A percentile compares a stretch with the other conserved stretches of the same genome.
Conservation (phyloP, 2,329 filamentous ascomycete species). For the Fusarium duplospermum region DNA sequence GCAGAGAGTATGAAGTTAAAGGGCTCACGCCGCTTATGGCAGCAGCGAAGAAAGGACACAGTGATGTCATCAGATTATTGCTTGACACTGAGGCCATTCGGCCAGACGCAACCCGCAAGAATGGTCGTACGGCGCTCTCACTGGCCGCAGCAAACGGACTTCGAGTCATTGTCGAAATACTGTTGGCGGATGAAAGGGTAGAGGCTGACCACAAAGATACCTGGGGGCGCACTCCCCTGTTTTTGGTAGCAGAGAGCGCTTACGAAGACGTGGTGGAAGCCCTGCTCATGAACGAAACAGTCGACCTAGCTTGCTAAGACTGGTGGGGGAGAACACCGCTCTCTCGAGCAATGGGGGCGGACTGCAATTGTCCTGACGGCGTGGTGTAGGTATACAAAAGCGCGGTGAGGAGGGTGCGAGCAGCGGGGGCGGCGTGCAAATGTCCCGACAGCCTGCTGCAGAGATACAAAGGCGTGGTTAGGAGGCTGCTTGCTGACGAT, state of each 20-base stretch:
- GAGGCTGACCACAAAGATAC: neutral
- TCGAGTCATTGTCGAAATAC: neutral
- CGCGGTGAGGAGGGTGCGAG: neutral
- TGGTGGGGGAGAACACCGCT: neutral
- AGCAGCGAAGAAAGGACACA: neutral
- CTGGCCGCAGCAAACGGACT: neutral
- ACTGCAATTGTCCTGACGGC: neutral
- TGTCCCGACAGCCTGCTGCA: too few species aligned
- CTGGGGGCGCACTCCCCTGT: neutral
- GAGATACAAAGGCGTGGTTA: neutral
- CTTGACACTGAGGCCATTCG: neutral
- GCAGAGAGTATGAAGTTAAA: too few species aligned
- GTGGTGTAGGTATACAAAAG: neutral
- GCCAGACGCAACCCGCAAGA: neutral
- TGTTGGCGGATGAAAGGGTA: neutral
- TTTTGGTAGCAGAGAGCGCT: neutral
- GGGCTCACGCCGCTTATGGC: neutral
- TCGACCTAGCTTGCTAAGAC: neutral
- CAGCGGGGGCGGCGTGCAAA: fast-evolving
- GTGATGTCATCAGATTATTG: neutral
- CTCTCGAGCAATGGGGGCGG: neutral
- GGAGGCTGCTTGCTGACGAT: neutral
- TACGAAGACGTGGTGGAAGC: neutral
- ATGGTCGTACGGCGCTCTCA: neutral
- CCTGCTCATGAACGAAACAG: neutral